Evolutionary conservation across 2,329 filamentous ascomycete genomes (phyloP), one percentile per base, ranked within the genome.

Genomic region (Aspergillus alliaceus): DNA sequence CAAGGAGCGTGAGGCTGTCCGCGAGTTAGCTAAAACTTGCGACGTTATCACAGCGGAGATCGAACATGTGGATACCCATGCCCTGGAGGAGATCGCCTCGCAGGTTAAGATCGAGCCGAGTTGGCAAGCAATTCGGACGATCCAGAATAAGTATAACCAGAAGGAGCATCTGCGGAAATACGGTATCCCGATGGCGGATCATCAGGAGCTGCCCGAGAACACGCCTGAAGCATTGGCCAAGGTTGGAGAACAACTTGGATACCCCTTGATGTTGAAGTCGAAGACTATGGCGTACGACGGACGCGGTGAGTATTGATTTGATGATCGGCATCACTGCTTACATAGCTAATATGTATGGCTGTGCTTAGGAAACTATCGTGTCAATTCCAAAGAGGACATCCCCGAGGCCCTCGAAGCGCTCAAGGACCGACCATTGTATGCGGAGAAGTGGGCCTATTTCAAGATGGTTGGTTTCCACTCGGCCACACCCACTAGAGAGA

Each of bases 41-140:
- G 90, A 96, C 71, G 85, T 96, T 15, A 80, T 97, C 59, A 97
- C 92, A 0, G 90, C 96, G 14, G 93, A 98, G 76, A 97, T 96
- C 62, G 93, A 98, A 80, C 93, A 97, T 76, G 89, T 97, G 57
- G 86, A 97, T 74, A 95, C 91, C n/a, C 82, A 91, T 53, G 88
- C 95, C 24, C 83, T 97, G 4, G 91, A 96, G 75, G 90, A 96
- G 70, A 86, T 97, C 56, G 72, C 87, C 32, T 85, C 89, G 4
- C 77, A 84, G 62, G 83, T 89, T 40, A 80, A 86, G 39, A 82
- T 91, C 2, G 86, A 96, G 69, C 92, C 93, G 1, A 90, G 87
- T 58, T 96, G 91, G 89, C 85, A 86, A 76, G 96, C 93, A 2
- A 83, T 98, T 53, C 85, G 91, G 29, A 86, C 89, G 18, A 96